These are phyloP conservation scores for Penicillium cosmopolitanum DNA, from an alignment of 495 filamentous ascomycete genomes.

Conservation along the genomic window DNA sequence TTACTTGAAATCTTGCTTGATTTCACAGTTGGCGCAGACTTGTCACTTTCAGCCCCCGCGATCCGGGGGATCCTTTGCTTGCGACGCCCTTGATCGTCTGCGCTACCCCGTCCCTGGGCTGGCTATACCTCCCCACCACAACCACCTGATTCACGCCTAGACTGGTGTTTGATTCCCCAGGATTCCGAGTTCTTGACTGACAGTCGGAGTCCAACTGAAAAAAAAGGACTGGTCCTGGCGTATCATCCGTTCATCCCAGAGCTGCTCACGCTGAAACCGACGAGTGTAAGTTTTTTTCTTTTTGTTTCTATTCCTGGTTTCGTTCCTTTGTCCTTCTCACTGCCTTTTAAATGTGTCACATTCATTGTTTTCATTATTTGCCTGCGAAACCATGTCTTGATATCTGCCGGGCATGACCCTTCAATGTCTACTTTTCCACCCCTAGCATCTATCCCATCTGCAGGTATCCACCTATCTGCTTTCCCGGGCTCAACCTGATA, in stretches of 20 bases:
- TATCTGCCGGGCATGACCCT: neutral
- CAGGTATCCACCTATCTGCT: slow-evolving; percentile 3
- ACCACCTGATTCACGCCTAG: neutral
- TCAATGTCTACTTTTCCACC: slow-evolving; percentile 3
- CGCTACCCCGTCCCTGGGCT: neutral
- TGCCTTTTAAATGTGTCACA: neutral
- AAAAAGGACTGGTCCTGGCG: neutral
- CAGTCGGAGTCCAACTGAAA: neutral
- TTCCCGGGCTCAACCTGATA: neutral
- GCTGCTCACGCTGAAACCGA: neutral
- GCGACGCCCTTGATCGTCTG: neutral
- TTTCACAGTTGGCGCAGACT: neutral
- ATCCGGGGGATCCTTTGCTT: neutral
- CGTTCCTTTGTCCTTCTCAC: neutral
- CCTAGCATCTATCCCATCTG: neutral
- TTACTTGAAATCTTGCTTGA: neutral
- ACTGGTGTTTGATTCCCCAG: neutral
- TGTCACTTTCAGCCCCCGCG: neutral
- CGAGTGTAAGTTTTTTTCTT: neutral
- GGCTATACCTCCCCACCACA: slow-evolving; percentile 3
- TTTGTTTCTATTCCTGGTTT: neutral
- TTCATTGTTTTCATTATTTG: neutral
- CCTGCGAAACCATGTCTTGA: neutral
- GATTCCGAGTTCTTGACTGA: neutral
- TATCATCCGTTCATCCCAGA: neutral